Conservation (phyloP, 106 monocot genomes). For the Platanthera guangdongensis region DNA sequence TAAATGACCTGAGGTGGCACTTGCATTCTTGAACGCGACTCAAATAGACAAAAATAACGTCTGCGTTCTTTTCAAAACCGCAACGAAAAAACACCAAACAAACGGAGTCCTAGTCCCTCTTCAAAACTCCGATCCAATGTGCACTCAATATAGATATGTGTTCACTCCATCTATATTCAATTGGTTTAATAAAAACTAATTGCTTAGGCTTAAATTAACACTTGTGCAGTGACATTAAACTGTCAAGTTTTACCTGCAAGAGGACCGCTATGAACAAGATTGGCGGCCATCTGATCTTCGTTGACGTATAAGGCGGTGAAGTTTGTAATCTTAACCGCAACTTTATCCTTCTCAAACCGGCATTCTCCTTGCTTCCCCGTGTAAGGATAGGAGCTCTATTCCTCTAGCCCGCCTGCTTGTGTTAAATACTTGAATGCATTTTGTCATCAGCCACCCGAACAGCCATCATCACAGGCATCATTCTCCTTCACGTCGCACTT, state of each 20-base stretch:
- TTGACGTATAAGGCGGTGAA: constrained; percentile 50
- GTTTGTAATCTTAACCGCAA: constrained; percentile 49
- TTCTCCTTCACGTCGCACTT: constrained; percentile 62
- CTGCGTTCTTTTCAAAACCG: too few relatives aligned
- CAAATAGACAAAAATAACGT: too few relatives aligned
- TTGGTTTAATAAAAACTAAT: too few relatives aligned
- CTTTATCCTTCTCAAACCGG: constrained; percentile 42
- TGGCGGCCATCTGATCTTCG: constrained; percentile 61
- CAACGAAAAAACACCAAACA: too few relatives aligned
- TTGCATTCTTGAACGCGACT: too few relatives aligned
- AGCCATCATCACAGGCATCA: constrained; percentile 62
- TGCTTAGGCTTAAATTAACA: too few relatives aligned
- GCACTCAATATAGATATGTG: too few relatives aligned
- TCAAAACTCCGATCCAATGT: too few relatives aligned
- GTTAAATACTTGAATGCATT: constrained; percentile 73
- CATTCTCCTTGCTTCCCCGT: constrained; percentile 50
- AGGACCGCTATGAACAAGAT: constrained; percentile 55
- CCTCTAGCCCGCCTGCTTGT: constrained; percentile 54
- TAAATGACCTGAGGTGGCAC: too few relatives aligned
- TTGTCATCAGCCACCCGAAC: constrained; percentile 78
- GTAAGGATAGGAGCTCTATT: constrained; percentile 68
- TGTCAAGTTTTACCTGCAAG: constrained; percentile 41
- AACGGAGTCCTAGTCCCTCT: too few relatives aligned
- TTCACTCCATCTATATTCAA: too few relatives aligned
- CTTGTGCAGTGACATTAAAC: too few relatives aligned